Conservation (phyloP, 345 rosid species). For the Psidium guajava region DNA sequence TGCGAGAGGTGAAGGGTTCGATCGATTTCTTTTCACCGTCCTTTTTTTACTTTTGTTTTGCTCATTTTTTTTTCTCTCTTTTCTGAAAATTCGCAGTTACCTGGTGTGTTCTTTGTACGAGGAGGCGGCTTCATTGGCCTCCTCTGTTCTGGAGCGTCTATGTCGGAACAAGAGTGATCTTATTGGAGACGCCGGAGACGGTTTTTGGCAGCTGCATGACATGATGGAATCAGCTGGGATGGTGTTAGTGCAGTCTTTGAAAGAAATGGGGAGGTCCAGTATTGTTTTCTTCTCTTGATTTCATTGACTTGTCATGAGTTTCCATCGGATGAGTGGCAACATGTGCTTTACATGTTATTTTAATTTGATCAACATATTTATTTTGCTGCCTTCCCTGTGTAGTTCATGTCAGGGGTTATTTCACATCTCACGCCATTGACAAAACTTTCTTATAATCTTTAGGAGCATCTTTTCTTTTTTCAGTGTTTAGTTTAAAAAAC, state of each 20-base stretch:
- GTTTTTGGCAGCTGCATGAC: conserved; percentile 1
- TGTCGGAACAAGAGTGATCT: conserved; percentile 2
- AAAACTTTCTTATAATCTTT: too few species aligned
- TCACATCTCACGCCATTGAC: too few species aligned
- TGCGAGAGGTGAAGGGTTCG: conserved; percentile 25
- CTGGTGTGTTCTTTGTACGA: conserved; percentile 70
- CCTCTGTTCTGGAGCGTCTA: conserved; percentile 34
- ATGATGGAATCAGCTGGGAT: conserved; percentile 63
- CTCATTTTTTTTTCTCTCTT: neutral
- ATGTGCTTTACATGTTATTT: too few species aligned
- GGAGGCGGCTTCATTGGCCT: conserved; percentile 56
- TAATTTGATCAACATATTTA: too few species aligned
- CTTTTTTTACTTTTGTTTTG: too few species aligned
- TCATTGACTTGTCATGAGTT: neutral
- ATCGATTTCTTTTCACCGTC: too few species aligned
- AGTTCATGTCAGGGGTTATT: too few species aligned
- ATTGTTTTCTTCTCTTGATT: neutral
- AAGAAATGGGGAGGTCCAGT: conserved; percentile 43
- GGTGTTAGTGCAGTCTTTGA: conserved; percentile 78
- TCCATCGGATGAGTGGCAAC: too few species aligned
- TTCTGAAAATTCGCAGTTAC: conserved; percentile 25
- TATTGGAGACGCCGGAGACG: conserved; percentile 14
- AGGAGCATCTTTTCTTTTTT: too few species aligned
- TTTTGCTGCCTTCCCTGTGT: too few species aligned
- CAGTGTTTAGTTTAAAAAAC: too few species aligned